Base-by-base conservation (phyloP, 768 basidiomycete species). In the Mycena leptocephala region DNA sequence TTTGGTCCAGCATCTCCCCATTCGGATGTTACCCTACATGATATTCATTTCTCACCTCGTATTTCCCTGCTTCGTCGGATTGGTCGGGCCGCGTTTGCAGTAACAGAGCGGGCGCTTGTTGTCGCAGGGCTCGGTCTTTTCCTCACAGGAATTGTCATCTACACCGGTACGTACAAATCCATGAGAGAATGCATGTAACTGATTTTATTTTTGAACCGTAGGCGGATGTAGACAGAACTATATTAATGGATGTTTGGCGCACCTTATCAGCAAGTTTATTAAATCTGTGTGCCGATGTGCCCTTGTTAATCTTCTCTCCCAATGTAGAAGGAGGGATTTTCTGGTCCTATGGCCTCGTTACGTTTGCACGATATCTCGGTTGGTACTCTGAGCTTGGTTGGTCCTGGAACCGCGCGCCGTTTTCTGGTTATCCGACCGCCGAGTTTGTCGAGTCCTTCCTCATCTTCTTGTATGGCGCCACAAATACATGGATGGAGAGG, bases 321-420 rank as follows among this genome's bases (percentile, higher is more conserved):
- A 32, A 37, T 72, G 55, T 22, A 96, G 95, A 96, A 90, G 96
- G 97, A 26, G 92, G 90, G 37, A 96, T 98, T 77, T 99, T 99
- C 86, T 96, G 96, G 93, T 92, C 91, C 72, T 99, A 96, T 84
- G 98, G 97, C 9, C 84, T 99, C 7, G 83, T 95, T 63, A 92
- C 95, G 0, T 99, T 98, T 83, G 95, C 92, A n/a, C 94, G 98
- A n/a, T 99, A 95, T 87, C 91, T 98, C 61, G 97, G 97, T 32
- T 92, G 95, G 7, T 97, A 93, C 83, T 90, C 96, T 28, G 92
- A 95, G 62, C 84, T 92, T 35, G 98, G 98, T 5, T 99, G 97
- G 97, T 96, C 98, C 20, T 99, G 97, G 97, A 99, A 99, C 82
- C 86, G 89, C 32, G 87, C 92, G 0, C 94, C 93, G 0, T 83